phyloP scores from a whole-genome alignment of 306 rosid species.

The Urtica urens region DNA sequence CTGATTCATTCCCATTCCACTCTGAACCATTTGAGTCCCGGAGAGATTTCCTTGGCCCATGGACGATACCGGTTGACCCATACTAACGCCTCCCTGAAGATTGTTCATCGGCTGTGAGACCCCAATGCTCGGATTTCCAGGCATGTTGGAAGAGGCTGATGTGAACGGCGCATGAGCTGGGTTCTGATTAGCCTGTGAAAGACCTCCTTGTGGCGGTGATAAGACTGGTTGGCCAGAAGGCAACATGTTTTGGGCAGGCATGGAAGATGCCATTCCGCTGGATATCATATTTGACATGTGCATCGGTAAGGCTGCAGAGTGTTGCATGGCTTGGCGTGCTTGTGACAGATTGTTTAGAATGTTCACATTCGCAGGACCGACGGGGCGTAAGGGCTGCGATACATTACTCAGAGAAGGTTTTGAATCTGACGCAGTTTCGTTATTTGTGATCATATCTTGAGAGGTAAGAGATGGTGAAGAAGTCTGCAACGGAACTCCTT shows the following conservation, averaged over 20 bases:
- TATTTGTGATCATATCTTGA: constrained; percentile 65
- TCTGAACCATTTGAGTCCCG: constrained; percentile 66
- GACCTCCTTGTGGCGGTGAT: constrained; percentile 46
- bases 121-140: constrained; percentile 69
- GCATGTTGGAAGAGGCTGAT: constrained; percentile 47
- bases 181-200: constrained; percentile 70
- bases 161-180: constrained; percentile 54
- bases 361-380: constrained; percentile 59
- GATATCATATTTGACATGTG: constrained; percentile 97
- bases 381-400: constrained; percentile 63
- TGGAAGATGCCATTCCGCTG: constrained; percentile 88
- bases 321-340: constrained; percentile 72
- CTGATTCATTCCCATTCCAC: constrained; percentile 72
- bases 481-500: constrained; percentile 75
- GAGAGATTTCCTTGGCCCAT: constrained; percentile 73
- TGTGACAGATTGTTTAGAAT: constrained; percentile 81
- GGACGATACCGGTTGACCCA: constrained; percentile 63
- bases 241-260: constrained; percentile 69
- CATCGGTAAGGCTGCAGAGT: constrained; percentile 64
- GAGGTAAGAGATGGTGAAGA: constrained; percentile 81
- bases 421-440: constrained; percentile 61
- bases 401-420: constrained; percentile 54
- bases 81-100: constrained; percentile 66
- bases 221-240: constrained; percentile 60
- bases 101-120: constrained; percentile 72